Base-by-base conservation (phyloP, 2,329 filamentous ascomycete genomes). In the Mollisia scopiformis region DNA sequence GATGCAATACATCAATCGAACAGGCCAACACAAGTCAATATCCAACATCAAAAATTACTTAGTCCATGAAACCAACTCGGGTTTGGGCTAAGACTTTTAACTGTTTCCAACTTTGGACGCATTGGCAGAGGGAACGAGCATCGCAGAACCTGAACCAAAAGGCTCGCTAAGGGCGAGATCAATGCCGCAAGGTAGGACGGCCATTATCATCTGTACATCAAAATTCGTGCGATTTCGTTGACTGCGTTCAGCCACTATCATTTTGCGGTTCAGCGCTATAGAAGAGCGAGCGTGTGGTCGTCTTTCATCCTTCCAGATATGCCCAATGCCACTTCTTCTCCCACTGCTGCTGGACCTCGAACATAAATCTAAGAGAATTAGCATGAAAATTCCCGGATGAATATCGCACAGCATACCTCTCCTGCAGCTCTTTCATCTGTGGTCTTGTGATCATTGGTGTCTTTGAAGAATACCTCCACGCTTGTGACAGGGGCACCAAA, bases 401-500 rank as follows among this genome's bases (percentile, higher is more conserved):
- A 50, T 57, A 13, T 39, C 10, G 31, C 39, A 46, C 39, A 52
- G 72, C 84, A 75, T 77, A 90, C 88, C 78, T 89, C 83, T 73
- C 90, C 90, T 64, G 83, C 77, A 43, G 82, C 80, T 63, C 78
- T 78, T 10, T 86, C 81, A 65, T 91, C 88, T 0, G 84, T 87
- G 2, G 88, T 89, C 75, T 85, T 87, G 64, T 84, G 78, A 33
- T 77, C 76, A 5, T 78, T 78, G 31, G 79, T 86, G 71, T 92
- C 89, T 68, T 82, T 84, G 62, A 97, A 74, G 70, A 90, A 84
- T 39, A 97, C 75, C 78, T 98, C 94, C 1, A 94, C 84, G 68
- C 87, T 89, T 65, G 89, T 91, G 41, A 95, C 73, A 2, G 94
- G 93, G 10, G 89, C 82, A 2, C 95, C 95, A 71, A 98, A 97